Conservation (phyloP, 805 yeast genomes). For the Candida endomychidarum region DNA sequence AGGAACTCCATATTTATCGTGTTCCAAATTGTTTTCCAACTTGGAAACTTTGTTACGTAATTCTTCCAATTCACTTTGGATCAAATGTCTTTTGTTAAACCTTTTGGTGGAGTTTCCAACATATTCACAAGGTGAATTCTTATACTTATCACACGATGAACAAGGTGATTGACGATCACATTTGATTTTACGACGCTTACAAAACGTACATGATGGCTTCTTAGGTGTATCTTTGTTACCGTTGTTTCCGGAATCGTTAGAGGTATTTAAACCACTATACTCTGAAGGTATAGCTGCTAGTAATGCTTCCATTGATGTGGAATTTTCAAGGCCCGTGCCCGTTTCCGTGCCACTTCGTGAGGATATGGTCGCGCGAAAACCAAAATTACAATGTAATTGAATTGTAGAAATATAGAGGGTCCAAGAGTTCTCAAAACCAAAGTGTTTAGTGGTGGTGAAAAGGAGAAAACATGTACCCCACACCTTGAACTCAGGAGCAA, state of each 20-base stretch:
- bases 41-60: constrained; percentile 5
- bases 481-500: too few species aligned
- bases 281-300: constrained; percentile 4
- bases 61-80: constrained; percentile 8
- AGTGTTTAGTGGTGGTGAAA: too few species aligned
- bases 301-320: constrained; percentile 1
- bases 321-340: constrained; percentile 1
- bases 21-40: constrained; percentile 2
- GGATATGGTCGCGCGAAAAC: too few species aligned
- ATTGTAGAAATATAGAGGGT: too few species aligned
- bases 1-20: too few species aligned
- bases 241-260: background rate
- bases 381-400: too few species aligned
- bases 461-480: too few species aligned
- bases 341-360: too few species aligned
- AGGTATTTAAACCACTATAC: background rate
- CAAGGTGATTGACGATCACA: constrained; percentile 40
- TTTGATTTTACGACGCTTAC: constrained; percentile 37
- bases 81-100: background rate
- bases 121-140: constrained; percentile 17
- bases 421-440: too few species aligned
- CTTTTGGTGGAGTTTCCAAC: constrained; percentile 1
- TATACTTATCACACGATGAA: constrained; percentile 32
- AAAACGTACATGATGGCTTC: constrained; percentile 28
- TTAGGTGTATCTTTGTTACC: background rate